Evolutionary conservation across 352 stramenopile species (phyloP), one percentile per base, ranked within the genome.

Genomic region (Bremia lactucae): DNA sequence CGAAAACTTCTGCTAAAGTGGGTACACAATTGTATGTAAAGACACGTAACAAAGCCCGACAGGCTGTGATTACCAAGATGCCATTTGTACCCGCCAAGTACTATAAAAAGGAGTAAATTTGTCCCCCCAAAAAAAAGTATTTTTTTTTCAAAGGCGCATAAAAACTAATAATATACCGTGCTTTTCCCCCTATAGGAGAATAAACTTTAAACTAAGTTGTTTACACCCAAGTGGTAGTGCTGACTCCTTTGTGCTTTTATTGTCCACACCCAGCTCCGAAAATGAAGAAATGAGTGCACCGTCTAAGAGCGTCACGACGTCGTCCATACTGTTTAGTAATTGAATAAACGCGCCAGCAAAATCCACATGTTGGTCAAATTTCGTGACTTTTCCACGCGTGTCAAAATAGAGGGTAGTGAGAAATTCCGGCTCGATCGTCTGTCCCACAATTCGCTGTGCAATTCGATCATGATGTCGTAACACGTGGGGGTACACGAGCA

Each of bases 61-160:
- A 76, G 31, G 84, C 93, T 4, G 72, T 84, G 24, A 79, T 99
- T 38, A 89, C 86, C 51, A 97, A 98, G 73, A 99, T 98, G 95
- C 96, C 96, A 23, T 99, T 99, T 65, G 91, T 99, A 23, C 75
- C 91, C 9, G 72, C 87, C 26, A 75, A 86, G 24, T 99, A 99
- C 72, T 99, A 97, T 71, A 87, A 90, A 62, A 85, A 81, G 46
- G 69, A 77, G 42, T 81, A 76, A 42, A n/a, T n/a, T n/a, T n/a
- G n/a, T n/a, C n/a, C n/a, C n/a, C n/a, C n/a, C n/a, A n/a, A n/a
- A n/a, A n/a, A n/a, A n/a, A n/a, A n/a, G n/a, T n/a, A n/a, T n/a
- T n/a, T n/a, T n/a, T n/a, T n/a, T n/a, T n/a, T n/a, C n/a, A n/a
- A n/a, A n/a, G n/a, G n/a, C n/a, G n/a, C n/a, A n/a, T n/a, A n/a